Evolutionary conservation across 257 asterid genomes (phyloP).

Genomic region (Prunella vulgaris): DNA sequence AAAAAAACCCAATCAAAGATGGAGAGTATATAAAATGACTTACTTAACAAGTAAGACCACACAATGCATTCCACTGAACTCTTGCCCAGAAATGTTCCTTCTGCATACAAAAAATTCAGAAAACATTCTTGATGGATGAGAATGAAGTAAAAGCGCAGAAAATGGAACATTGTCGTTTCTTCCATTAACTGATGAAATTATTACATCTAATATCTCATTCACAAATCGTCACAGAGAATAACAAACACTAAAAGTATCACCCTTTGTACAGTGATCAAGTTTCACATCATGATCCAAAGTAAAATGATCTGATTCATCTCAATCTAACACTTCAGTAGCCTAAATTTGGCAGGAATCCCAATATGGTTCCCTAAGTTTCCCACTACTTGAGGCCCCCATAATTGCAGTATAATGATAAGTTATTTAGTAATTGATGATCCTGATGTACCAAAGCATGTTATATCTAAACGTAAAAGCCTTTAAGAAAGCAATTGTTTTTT

Average conservation of each 20-base stretch:
- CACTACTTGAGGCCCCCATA: background rate
- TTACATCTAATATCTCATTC: background rate
- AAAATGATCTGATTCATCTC: background rate
- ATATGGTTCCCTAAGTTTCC: background rate
- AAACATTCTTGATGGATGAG: background rate
- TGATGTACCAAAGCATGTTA: background rate
- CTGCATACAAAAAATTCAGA: constrained; percentile 42
- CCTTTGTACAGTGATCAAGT: background rate
- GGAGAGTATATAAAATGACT: constrained; percentile 25
- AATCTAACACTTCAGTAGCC: background rate
- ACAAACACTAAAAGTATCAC: background rate
- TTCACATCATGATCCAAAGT: background rate
- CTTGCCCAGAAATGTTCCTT: constrained; percentile 98
- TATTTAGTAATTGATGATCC: background rate
- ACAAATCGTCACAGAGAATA: background rate
- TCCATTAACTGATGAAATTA: background rate
- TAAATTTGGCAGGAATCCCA: background rate
- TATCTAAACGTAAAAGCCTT: background rate
- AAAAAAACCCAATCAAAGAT: background rate
- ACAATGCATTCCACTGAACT: constrained; percentile 97
- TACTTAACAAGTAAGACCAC: constrained; percentile 80
- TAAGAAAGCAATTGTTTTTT: background rate
- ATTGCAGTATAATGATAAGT: background rate
- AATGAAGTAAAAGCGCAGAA: background rate
- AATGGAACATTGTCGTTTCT: background rate